phyloP scores from a whole-genome alignment of 2,329 filamentous ascomycete species.

The Aspergillus carbonarius region DNA sequence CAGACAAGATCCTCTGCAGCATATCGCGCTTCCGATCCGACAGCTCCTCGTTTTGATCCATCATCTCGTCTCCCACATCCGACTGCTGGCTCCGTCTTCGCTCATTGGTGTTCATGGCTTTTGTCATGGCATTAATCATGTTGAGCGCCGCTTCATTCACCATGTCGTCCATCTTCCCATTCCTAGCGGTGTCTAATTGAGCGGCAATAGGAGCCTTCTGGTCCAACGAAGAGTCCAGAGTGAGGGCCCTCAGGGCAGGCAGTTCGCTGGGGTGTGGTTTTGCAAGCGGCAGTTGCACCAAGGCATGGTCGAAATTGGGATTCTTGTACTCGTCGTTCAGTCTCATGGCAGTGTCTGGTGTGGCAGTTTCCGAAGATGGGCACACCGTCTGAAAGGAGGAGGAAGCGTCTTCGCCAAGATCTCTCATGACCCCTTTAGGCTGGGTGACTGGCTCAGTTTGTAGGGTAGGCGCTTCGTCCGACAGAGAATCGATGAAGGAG shows the following conservation, averaged over 20 bases:
- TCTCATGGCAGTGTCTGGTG: conserved; percentile 10
- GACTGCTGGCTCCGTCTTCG: conserved; percentile 23
- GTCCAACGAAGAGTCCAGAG: conserved; percentile 13
- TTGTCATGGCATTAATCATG: conserved; percentile 35
- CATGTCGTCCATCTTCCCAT: conserved; percentile 20
- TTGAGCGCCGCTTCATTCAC: conserved; percentile 32
- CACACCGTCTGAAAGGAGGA: conserved; percentile 1
- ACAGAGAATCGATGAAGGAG: conserved; percentile 17
- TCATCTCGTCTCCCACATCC: conserved; percentile 22
- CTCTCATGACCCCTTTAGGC: conserved; percentile 1
- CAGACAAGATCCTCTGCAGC: conserved; percentile 32
- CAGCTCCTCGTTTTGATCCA: conserved; percentile 21
- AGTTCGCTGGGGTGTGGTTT: conserved; percentile 12
- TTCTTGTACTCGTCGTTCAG: conserved; percentile 6
- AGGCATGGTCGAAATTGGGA: background rate
- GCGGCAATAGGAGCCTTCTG: conserved; percentile 6
- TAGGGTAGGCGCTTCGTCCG: conserved; percentile 14
- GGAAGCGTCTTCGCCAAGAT: conserved; percentile 4
- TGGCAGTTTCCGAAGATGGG: conserved; percentile 6
- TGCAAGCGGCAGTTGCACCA: background rate
- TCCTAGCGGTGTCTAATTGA: conserved; percentile 4
- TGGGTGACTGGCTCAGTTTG: conserved; percentile 18
- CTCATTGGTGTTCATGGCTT: conserved; percentile 29
- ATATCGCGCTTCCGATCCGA: conserved; percentile 33
- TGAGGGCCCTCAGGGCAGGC: conserved; percentile 12